These are phyloP conservation scores for Leishmania gerbilli DNA, from an alignment of 208 protist species.

Conservation along the genomic window DNA sequence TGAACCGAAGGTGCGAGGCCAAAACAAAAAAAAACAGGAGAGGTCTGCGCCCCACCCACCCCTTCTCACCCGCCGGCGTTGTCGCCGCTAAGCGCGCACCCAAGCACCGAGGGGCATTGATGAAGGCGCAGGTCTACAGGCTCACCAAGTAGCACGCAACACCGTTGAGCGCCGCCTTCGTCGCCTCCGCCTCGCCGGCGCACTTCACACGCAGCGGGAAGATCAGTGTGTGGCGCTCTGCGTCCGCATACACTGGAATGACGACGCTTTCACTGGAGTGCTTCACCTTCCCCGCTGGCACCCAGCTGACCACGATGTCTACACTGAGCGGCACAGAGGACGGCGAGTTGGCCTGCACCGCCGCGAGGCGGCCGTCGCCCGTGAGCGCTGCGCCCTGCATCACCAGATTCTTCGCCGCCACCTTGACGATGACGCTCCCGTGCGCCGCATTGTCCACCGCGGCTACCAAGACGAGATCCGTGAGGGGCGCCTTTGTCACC, in stretches of 20 bases:
- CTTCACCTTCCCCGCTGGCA: conserved; percentile 24
- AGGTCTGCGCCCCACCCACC: background rate
- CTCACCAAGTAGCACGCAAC: conserved; percentile 71
- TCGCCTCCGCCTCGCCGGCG: conserved; percentile 26
- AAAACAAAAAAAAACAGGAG: background rate
- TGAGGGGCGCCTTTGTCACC: conserved; percentile 60
- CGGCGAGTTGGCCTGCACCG: conserved; percentile 56
- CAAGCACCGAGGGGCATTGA: background rate
- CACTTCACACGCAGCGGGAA: conserved; percentile 57
- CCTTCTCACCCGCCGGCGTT: background rate
- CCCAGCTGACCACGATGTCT: conserved; percentile 70
- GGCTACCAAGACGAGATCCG: conserved; percentile 77
- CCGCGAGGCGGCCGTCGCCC: conserved; percentile 36
- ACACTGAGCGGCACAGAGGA: conserved; percentile 54
- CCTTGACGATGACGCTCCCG: conserved; percentile 34
- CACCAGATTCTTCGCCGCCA: conserved; percentile 64
- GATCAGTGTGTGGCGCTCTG: conserved; percentile 51
- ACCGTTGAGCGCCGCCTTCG: conserved; percentile 52
- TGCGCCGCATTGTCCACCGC: conserved; percentile 17
- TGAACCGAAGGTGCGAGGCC: background rate
- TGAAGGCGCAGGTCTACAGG: conserved; percentile 11
- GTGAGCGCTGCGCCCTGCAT: conserved; percentile 75
- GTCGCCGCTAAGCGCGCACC: background rate
- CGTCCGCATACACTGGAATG: conserved; percentile 81
- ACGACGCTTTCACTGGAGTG: conserved; percentile 24